Percentiles rank a stretch among this genome's conserved stretches.
Evolutionary conservation across 2,329 filamentous ascomycete species (phyloP).

Genomic region (Trichophyton verrucosum): DNA sequence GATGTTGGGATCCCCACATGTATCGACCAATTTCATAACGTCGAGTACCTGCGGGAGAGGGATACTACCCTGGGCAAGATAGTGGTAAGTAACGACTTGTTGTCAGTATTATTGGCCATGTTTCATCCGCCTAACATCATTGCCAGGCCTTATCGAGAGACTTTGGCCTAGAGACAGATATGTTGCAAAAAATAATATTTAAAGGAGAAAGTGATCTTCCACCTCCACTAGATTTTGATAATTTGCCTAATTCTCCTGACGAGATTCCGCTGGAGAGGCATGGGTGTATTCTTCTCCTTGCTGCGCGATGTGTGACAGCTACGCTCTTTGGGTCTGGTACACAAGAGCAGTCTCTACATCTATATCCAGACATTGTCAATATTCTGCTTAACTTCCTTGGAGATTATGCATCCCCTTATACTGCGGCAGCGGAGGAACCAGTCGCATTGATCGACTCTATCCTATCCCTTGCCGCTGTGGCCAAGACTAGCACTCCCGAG

Average conservation of each 20-base stretch:
- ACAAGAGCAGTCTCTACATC: conserved; percentile 27
- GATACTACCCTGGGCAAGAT: conserved; percentile 47
- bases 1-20: neutral
- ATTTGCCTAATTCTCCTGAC: conserved; percentile 39
- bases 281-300: conserved; percentile 42
- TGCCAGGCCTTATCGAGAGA: conserved; percentile 41
- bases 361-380: conserved; percentile 43
- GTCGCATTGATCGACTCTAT: conserved; percentile 44
- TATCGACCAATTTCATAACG: conserved; percentile 39
- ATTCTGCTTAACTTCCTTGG: conserved; percentile 43
- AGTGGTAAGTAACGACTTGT: conserved; percentile 26
- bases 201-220: conserved; percentile 29
- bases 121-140: conserved; percentile 6
- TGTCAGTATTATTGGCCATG: neutral
- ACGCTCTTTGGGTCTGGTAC: conserved; percentile 36
- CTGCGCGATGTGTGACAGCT: conserved; percentile 39
- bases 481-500: conserved; percentile 32
- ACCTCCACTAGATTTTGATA: conserved; percentile 40
- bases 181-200: conserved; percentile 36
- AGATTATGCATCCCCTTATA: conserved; percentile 26
- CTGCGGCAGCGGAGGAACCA: conserved; percentile 18
- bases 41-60: conserved; percentile 39
- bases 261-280: conserved; percentile 46
- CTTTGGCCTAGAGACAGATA: conserved; percentile 37
- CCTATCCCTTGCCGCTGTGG: conserved; percentile 40